These are phyloP conservation scores for Tulasnella sp. DNA, from an alignment of 768 basidiomycete species.

Conservation along the genomic window DNA sequence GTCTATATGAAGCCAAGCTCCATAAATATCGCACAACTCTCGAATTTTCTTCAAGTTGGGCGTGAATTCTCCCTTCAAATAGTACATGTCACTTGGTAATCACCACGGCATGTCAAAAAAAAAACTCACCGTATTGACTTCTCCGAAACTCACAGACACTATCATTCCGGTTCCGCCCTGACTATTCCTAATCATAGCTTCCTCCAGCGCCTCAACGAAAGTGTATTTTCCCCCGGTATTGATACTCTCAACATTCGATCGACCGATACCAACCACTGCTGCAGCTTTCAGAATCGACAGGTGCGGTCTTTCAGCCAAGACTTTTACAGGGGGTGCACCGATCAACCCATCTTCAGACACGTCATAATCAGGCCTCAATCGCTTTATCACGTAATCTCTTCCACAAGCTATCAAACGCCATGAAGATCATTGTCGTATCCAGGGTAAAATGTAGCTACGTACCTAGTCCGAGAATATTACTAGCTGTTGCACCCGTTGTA, in stretches of 20 bases:
- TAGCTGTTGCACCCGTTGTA: conserved; percentile 33
- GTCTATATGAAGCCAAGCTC: conserved; percentile 34
- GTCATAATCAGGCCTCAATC: conserved; percentile 24
- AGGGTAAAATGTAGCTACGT: conserved; percentile 1
- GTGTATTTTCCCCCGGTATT: conserved; percentile 21
- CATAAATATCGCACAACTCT: conserved; percentile 26
- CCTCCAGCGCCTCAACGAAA: conserved; percentile 27
- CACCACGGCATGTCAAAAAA: neutral
- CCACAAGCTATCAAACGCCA: conserved; percentile 24
- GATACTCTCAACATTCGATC: conserved; percentile 26
- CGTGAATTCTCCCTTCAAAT: conserved; percentile 25
- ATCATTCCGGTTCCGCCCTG: conserved; percentile 13
- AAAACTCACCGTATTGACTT: conserved; percentile 32
- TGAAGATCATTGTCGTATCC: conserved; percentile 1
- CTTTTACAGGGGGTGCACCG: conserved; percentile 22
- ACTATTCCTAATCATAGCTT: conserved; percentile 21
- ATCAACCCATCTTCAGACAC: conserved; percentile 29
- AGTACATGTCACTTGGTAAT: too few relatives aligned
- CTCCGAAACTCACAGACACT: conserved; percentile 28
- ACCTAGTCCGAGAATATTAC: conserved; percentile 33
- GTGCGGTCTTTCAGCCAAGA: conserved; percentile 29
- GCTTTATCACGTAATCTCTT: conserved; percentile 25
- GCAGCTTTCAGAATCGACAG: conserved; percentile 32
- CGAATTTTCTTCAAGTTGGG: conserved; percentile 24
- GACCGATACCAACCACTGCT: conserved; percentile 29